phyloP scores from a whole-genome alignment of 176 grass and related monocot genomes.

The Raddia distichophylla region DNA sequence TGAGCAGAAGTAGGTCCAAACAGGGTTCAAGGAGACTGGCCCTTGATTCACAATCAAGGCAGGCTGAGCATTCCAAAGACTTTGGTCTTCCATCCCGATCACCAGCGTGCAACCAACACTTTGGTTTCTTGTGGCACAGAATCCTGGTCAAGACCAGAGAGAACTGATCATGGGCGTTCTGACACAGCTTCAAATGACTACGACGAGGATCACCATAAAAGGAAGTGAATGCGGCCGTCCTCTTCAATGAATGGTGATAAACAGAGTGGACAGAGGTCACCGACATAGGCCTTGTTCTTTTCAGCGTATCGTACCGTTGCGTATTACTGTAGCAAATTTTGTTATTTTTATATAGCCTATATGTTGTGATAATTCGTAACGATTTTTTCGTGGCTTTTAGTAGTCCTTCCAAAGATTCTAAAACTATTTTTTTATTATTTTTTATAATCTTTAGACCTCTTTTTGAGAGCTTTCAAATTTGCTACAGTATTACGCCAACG shows the following conservation, averaged over 20 bases:
- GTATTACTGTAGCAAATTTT: too few relatives aligned
- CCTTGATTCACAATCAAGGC: not conserved
- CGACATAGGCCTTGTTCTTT: too few relatives aligned
- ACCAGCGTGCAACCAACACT: conserved; percentile 14
- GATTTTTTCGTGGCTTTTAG: too few relatives aligned
- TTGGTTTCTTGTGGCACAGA: conserved; percentile 28
- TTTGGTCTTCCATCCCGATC: not conserved
- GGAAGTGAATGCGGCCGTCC: conserved; percentile 21
- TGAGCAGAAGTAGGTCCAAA: conserved; percentile 10
- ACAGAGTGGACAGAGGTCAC: conserved; percentile 17
- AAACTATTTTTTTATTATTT: too few relatives aligned
- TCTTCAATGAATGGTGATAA: conserved; percentile 26
- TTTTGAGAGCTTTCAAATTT: too few relatives aligned
- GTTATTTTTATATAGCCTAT: too few relatives aligned
- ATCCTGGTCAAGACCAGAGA: conserved; percentile 9
- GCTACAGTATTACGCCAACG: too few relatives aligned
- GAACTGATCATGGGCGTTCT: not conserved
- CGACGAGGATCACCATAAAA: conserved; percentile 31
- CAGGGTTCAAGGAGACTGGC: conserved; percentile 38
- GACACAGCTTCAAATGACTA: conserved; percentile 13
- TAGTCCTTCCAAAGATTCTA: too few relatives aligned
- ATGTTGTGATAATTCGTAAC: too few relatives aligned
- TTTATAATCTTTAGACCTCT: too few relatives aligned
- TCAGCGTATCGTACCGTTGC: too few relatives aligned
- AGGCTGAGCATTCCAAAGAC: conserved; percentile 12